These are phyloP conservation scores for Petasospora fabianii DNA, from an alignment of 1,139 yeast species.

Conservation along the genomic window DNA sequence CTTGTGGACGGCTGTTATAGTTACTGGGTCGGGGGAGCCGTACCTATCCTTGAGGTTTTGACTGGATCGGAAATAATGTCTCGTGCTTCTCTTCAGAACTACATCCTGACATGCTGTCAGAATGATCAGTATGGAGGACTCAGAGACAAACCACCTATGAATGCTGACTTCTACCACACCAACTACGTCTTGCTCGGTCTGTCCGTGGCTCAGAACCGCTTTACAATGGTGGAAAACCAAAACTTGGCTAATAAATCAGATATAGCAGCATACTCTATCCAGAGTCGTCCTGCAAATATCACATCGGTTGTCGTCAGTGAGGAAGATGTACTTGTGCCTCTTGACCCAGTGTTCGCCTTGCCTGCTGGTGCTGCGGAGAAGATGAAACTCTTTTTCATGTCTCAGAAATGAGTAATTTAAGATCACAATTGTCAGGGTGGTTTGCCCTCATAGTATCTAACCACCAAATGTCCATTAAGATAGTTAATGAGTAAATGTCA, in stretches of 20 bases:
- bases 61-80: slow-evolving; percentile 39
- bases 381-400: slow-evolving; percentile 13
- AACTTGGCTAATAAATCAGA: slow-evolving; percentile 19
- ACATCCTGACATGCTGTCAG: slow-evolving; percentile 77
- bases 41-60: slow-evolving; percentile 59
- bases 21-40: slow-evolving; percentile 89
- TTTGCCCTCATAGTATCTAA: no score
- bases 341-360: slow-evolving; percentile 67
- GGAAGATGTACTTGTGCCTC: slow-evolving; percentile 30
- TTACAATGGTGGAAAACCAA: slow-evolving; percentile 28
- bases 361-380: slow-evolving; percentile 34
- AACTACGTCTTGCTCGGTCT: slow-evolving; percentile 81
- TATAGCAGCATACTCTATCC: slow-evolving; percentile 29
- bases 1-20: slow-evolving; percentile 95
- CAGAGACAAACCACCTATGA: slow-evolving; percentile 80
- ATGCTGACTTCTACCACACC: slow-evolving; percentile 86
- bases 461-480: no score
- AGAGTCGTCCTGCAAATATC: slow-evolving; percentile 17
- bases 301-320: slow-evolving; percentile 15
- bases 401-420: not conserved
- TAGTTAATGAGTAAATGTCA: no score
- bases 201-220: slow-evolving; percentile 60
- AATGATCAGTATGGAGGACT: slow-evolving; percentile 61
- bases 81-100: slow-evolving; percentile 55
- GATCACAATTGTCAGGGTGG: no score